A percentile compares a stretch with the other conserved stretches of the same genome.
Evolutionary conservation across 2,329 filamentous ascomycete genomes (phyloP).

Genomic region (Ploettnerulaceae sp.): DNA sequence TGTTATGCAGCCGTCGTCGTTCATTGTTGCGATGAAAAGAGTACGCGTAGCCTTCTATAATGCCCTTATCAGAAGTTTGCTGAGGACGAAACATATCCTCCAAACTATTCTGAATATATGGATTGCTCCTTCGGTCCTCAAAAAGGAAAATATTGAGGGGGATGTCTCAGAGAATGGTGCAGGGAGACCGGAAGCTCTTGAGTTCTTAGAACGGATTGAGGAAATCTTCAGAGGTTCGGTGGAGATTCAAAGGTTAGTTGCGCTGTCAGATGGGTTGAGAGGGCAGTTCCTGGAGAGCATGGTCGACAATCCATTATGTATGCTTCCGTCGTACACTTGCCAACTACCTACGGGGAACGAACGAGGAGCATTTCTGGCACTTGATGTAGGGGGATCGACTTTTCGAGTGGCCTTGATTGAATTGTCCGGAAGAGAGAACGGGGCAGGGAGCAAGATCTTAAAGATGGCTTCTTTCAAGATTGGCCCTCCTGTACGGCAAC

Average conservation of each 20-base stretch:
- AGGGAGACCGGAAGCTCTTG: constrained; percentile 29
- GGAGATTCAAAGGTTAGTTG: constrained; percentile 37
- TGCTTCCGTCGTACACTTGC: constrained; percentile 63
- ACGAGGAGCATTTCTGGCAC: constrained; percentile 53
- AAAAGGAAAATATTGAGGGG: constrained; percentile 20
- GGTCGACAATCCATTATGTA: constrained; percentile 49
- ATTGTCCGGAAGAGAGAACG: constrained; percentile 44
- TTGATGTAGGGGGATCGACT: constrained; percentile 67
- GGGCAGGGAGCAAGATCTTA: constrained; percentile 47
- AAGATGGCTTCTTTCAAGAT: constrained; percentile 54
- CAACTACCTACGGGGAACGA: constrained; percentile 58
- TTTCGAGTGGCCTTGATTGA: constrained; percentile 60
- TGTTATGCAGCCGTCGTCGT: constrained; percentile 43
- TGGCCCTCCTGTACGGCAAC: constrained; percentile 47
- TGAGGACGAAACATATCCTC: constrained; percentile 55
- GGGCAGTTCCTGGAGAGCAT: constrained; percentile 51
- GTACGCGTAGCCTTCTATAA: constrained; percentile 51
- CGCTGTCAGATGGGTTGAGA: constrained; percentile 47
- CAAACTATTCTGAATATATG: constrained; percentile 53
- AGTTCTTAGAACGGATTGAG: constrained; percentile 55
- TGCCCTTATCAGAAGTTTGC: constrained; percentile 51
- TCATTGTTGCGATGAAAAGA: constrained; percentile 53
- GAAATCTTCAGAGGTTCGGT: constrained; percentile 46
- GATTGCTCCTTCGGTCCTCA: constrained; percentile 39
- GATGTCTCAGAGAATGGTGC: constrained; percentile 5